These are phyloP conservation scores for Solanum corneliomulleri DNA, from an alignment of 257 asterid species.

Conservation along the genomic window DNA sequence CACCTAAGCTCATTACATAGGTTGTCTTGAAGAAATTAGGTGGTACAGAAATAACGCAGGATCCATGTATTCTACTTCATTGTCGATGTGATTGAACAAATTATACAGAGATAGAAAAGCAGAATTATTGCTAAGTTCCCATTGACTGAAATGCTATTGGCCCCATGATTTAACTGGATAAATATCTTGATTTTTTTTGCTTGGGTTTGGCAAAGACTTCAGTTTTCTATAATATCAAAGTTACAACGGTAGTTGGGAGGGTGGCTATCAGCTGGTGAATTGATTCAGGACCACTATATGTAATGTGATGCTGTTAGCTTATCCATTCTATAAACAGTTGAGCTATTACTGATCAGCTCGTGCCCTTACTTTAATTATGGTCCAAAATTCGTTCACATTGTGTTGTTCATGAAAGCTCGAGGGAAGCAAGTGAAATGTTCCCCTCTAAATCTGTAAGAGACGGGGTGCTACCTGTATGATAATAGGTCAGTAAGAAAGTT, in stretches of 20 bases:
- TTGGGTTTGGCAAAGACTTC: neutral
- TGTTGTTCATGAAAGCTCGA: neutral
- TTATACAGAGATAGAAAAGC: neutral
- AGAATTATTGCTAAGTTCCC: neutral
- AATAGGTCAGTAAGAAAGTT: neutral
- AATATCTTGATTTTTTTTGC: neutral
- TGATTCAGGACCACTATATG: neutral
- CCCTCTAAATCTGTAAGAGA: neutral
- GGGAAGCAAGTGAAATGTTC: neutral
- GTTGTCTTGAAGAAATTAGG: slow-evolving; percentile 1
- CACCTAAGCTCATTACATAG: slow-evolving; percentile 11
- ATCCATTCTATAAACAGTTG: neutral
- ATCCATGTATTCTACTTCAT: neutral
- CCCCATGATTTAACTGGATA: neutral
- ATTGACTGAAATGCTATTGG: neutral
- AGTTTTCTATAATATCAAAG: neutral
- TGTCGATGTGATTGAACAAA: neutral
- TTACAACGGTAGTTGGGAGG: neutral
- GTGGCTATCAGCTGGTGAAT: neutral
- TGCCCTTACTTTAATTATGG: neutral
- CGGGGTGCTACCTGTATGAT: neutral
- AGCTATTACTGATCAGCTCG: neutral
- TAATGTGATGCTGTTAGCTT: neutral
- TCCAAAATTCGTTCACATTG: neutral
- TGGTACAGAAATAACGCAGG: neutral